These are phyloP conservation scores for Pyrus bretschneideri DNA, from an alignment of 306 rosid species.

Conservation along the genomic window DNA sequence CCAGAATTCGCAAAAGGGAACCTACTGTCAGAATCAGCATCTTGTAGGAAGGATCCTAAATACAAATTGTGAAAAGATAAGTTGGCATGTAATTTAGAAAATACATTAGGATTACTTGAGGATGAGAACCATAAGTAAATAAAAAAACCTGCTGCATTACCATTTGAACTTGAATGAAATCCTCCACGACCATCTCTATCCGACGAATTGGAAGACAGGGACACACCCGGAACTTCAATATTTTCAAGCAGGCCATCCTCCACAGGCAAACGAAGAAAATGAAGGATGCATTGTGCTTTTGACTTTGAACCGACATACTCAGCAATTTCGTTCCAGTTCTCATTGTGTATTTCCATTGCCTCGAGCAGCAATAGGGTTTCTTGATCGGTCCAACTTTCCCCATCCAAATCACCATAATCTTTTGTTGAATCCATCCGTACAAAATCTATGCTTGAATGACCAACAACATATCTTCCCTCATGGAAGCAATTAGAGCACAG, in stretches of 20 bases:
- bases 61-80: background rate
- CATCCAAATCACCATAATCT: constrained; percentile 74
- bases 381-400: constrained; percentile 95
- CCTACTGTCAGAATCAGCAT: constrained; percentile 46
- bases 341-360: constrained; percentile 84
- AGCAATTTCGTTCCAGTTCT: constrained; percentile 95
- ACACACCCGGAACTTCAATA: constrained; percentile 63
- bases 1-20: constrained; percentile 94
- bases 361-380: constrained; percentile 87
- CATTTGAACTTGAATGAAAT: constrained; percentile 44
- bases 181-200: constrained; percentile 44
- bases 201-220: constrained; percentile 41
- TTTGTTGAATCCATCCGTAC: constrained; percentile 52
- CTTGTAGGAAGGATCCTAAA: constrained; percentile 54
- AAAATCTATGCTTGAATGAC: constrained; percentile 92
- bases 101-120: constrained; percentile 10
- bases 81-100: constrained; percentile 23
- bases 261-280: constrained; percentile 91
- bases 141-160: constrained; percentile 63
- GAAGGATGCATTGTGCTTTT: constrained; percentile 96
- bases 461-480: constrained; percentile 77
- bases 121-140: constrained; percentile 17
- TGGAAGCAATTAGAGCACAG: constrained; percentile 84
- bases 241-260: constrained; percentile 88
- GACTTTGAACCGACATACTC: constrained; percentile 93